Evolutionary conservation across 1,284 basidiomycete genomes (phyloP).

Genomic region (Ganoderma multipileum): DNA sequence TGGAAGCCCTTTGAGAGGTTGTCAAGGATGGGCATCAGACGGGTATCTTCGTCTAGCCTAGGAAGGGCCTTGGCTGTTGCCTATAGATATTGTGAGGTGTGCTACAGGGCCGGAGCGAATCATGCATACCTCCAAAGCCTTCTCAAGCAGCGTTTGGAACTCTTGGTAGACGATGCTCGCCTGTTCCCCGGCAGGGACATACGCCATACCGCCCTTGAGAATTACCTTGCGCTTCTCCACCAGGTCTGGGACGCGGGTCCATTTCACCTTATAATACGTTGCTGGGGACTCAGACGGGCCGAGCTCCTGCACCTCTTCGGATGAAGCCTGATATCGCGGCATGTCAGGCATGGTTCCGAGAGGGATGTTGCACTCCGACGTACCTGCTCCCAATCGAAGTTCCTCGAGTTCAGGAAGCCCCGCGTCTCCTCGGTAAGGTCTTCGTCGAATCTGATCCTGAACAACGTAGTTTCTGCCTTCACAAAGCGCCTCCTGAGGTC

Average conservation of each 20-base stretch:
- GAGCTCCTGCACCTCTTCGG: constrained; percentile 22
- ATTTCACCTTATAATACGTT: constrained; percentile 79
- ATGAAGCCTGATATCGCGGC: constrained; percentile 11
- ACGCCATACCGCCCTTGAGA: constrained; percentile 87
- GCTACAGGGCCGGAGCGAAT: background rate
- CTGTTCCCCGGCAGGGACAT: constrained; percentile 85
- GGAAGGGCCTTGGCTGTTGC: constrained; percentile 89
- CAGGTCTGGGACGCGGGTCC: constrained; percentile 94
- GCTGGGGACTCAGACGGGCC: constrained; percentile 47
- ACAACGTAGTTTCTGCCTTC: constrained; percentile 88
- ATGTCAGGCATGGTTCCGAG: background rate
- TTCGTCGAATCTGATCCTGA: constrained; percentile 87
- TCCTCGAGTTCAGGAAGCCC: constrained; percentile 76
- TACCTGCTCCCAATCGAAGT: constrained; percentile 83
- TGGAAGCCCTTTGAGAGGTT: constrained; percentile 96
- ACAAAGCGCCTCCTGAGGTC: constrained; percentile 91
- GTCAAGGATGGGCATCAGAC: constrained; percentile 89
- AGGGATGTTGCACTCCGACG: constrained; percentile 28
- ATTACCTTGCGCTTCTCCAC: constrained; percentile 88
- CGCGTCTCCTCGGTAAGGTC: constrained; percentile 70
- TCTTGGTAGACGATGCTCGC: constrained; percentile 91
- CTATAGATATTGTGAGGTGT: constrained; percentile 48
- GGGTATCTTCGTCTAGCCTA: constrained; percentile 95
- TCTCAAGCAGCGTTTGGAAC: constrained; percentile 80
- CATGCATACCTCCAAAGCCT: constrained; percentile 77